Base-by-base conservation (phyloP, 768 basidiomycete species). In the Botryobasidium botryosum region DNA sequence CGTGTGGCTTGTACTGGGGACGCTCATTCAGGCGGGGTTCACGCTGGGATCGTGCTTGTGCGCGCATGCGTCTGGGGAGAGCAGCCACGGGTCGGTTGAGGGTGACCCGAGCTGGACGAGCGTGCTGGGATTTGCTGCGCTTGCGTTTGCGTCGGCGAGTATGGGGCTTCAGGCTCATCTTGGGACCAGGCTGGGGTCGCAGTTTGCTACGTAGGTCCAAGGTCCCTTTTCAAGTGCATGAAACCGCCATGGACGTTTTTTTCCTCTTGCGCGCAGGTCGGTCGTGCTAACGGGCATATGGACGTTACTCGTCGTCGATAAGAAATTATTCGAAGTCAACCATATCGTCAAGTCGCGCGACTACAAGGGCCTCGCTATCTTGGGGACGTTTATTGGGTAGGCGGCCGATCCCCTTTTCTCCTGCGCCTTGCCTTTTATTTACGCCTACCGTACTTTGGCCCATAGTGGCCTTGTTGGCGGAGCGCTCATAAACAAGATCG, bases 201-300 rank as follows among this genome's bases (percentile, higher is more conserved):
- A 40, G n/a, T 40, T 25, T 23, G 26, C 46, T 17, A 43, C 32
- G 24, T 47, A 33, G 4, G 15, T 29, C 18, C 27, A 23, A 24
- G 10, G 10, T 33, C 32, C n/a, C 26, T 23, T 31, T 43, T 43
- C 25, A 27, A 15, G 13, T 15, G 17, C 10, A 43, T 12, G 15
- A 13, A 8, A 23, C 23, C 27, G 7, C 15, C 40, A 7, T 12
- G 27, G 13, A 8, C 20, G 18, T 8, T 25, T 25, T 10, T 29
- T 42, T 15, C 18, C 15, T 42, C 15, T 15, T 27, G 27, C 29
- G 21, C 18, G 27, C 12, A 49, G 32, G 15, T 31, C 48, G 26
- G 48, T 49, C 33, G 48, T 49, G 1, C 43, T 49, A 2, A 49
- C 48, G 23, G 39, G 43, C 5, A 44, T 49, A 18, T 49, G 48